Conservation (phyloP, 495 filamentous ascomycete species). For the Mycothermus thermophilus region DNA sequence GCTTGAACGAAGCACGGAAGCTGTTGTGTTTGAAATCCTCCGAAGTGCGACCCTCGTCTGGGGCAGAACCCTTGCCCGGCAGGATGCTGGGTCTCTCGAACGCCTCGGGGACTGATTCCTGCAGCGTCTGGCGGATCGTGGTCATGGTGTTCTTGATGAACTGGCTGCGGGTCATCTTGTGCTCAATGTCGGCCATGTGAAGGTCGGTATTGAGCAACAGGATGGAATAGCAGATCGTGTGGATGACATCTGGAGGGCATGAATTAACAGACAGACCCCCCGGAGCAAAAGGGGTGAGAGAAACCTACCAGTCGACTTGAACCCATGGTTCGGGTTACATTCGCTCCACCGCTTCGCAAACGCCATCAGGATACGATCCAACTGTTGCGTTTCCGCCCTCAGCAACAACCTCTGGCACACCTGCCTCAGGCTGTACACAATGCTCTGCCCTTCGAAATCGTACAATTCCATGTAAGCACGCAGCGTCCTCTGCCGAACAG, state of each 20-base stretch:
- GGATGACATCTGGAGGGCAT: conserved; percentile 68
- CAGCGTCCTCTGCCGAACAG: conserved; percentile 49
- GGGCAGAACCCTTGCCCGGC: conserved; percentile 22
- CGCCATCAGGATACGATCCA: conserved; percentile 82
- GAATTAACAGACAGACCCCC: background rate
- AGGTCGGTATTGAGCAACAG: conserved; percentile 93
- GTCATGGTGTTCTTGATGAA: conserved; percentile 96
- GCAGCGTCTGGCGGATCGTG: conserved; percentile 63
- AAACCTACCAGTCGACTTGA: conserved; percentile 67
- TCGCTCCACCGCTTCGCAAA: conserved; percentile 84
- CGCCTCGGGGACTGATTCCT: conserved; percentile 52
- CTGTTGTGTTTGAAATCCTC: conserved; percentile 30
- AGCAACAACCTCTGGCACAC: conserved; percentile 75
- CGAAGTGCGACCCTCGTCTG: conserved; percentile 19
- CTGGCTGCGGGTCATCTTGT: conserved; percentile 87
- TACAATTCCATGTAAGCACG: conserved; percentile 87
- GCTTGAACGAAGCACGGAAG: conserved; percentile 34
- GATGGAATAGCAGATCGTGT: conserved; percentile 93
- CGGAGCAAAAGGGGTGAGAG: background rate
- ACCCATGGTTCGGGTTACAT: conserved; percentile 89
- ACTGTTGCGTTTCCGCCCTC: conserved; percentile 89
- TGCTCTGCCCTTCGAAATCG: conserved; percentile 70
- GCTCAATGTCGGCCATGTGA: conserved; percentile 83
- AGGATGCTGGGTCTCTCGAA: conserved; percentile 42
- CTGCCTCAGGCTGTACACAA: conserved; percentile 62